Conservation (phyloP, 2,329 filamentous ascomycete species). For the Tolypocladium ophioglossoides region DNA sequence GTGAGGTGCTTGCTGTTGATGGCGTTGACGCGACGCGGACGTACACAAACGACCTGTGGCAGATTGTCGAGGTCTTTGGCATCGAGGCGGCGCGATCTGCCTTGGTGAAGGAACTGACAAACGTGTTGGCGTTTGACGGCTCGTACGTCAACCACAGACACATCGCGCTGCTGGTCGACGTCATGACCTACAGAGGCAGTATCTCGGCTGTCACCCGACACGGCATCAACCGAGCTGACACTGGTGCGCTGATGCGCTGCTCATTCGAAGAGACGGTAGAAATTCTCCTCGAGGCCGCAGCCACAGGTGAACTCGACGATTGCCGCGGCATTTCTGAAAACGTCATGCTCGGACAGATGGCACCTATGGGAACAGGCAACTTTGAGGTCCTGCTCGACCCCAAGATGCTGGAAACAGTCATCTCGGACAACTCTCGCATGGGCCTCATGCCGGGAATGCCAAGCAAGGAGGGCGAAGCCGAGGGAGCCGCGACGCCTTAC, state of each 20-base stretch:
- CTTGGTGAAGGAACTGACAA: conserved; percentile 77
- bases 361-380: conserved; percentile 92
- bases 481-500: conserved; percentile 88
- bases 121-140: conserved; percentile 94
- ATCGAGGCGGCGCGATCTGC: conserved; percentile 89
- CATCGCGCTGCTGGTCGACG: conserved; percentile 86
- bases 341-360: conserved; percentile 94
- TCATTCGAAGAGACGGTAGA: conserved; percentile 99
- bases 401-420: conserved; percentile 89
- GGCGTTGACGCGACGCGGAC: conserved; percentile 81
- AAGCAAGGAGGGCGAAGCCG: conserved; percentile 61
- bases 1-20: conserved; percentile 72
- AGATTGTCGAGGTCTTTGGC: conserved; percentile 88
- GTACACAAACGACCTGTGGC: conserved; percentile 91
- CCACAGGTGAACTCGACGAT: conserved; percentile 90
- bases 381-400: conserved; percentile 91
- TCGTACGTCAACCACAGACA: conserved; percentile 99
- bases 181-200: conserved; percentile 92
- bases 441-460: conserved; percentile 72
- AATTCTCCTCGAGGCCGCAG: conserved; percentile 91
- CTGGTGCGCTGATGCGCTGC: conserved; percentile 96
- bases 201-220: conserved; percentile 96
- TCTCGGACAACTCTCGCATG: conserved; percentile 82
- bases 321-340: conserved; percentile 98
- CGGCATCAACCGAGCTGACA: conserved; percentile 96